Base-by-base conservation (phyloP, 1,139 yeast genomes). In the Suhomyces atakaporum region DNA sequence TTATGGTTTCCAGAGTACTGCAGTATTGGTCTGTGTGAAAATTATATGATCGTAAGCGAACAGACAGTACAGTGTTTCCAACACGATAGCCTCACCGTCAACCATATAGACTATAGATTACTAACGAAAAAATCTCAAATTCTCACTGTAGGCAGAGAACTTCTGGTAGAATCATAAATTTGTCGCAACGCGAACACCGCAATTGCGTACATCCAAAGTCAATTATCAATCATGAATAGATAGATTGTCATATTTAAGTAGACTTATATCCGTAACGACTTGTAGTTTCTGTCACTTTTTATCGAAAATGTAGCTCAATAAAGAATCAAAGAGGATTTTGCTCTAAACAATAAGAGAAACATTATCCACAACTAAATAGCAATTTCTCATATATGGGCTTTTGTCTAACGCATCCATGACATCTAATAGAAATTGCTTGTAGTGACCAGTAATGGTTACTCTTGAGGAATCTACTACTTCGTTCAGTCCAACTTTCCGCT, bases 301-400 rank as follows among this genome's bases (percentile, higher is more conserved):
- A 19, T 19, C 21, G 21, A 19, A 19, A 19, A 7, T 7, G 21
- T 19, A 7, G 21, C 8, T 7, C 7, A 7, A 7, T 7, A 9
- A 7, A 19, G 21, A 19, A 7, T 19, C 9, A 19, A 19, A 19
- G 21, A 7, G 21, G 21, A 9, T 19, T 19, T 19, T 19, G 7
- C 21, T 19, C 21, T 15, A 24, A 25, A 16, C 33, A 31, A 19
- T 10, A 16, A 4, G 30, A 19, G 21, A 33, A 35, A 19, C 38
- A 21, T 30, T 34, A 21, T 32, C 30, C 33, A 34, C 25, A 24
- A 29, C 26, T 25, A 29, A 34, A 15, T 34, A 25, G 20, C 18
- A 13, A 14, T 13, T 16, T 16, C 20, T 25, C 29, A 31, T 16
- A 13, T 5, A 18, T n/a, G 35, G 32, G 16, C 23, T 25, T n/a